phyloP scores from a whole-genome alignment of 2,329 filamentous ascomycete genomes.

The Colletotrichum costaricense region DNA sequence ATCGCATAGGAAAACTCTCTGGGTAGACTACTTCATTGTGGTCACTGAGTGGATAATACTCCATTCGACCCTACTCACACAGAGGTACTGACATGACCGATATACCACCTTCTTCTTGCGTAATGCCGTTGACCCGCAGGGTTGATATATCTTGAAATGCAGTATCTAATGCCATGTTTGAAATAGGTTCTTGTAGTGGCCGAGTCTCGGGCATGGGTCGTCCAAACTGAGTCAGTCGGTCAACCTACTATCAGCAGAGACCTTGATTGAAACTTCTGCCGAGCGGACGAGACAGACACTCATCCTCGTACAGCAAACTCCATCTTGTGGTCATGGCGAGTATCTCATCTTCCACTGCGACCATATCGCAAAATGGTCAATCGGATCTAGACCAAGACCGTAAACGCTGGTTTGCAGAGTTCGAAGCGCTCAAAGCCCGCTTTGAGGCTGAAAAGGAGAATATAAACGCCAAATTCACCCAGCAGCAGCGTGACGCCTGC shows the following conservation, averaged over 20 bases:
- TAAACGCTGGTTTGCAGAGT: constrained; percentile 13
- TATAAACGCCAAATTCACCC: constrained; percentile 2
- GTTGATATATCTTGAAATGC: not conserved
- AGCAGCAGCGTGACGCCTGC: constrained; percentile 13
- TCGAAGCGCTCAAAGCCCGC: constrained; percentile 13
- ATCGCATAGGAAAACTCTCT: not conserved
- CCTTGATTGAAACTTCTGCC: too few relatives aligned
- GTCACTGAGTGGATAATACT: not conserved
- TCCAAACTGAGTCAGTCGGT: not conserved
- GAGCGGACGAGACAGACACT: not conserved
- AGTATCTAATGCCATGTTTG: not conserved
- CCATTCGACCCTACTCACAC: not conserved
- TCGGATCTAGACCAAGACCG: constrained; percentile 25
- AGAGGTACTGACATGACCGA: not conserved
- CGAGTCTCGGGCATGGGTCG: constrained; percentile 15
- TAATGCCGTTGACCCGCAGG: not conserved
- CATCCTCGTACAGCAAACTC: not conserved
- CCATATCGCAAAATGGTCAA: not conserved
- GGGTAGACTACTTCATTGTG: not conserved
- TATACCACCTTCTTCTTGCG: not conserved
- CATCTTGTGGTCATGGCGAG: constrained; percentile 11
- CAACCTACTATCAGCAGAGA: not conserved
- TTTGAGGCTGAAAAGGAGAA: constrained; percentile 22
- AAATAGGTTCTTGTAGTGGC: not conserved
- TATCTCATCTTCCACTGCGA: not conserved